Conservation (phyloP, 2,329 filamentous ascomycete species). For the Fusarium mangiferae region DNA sequence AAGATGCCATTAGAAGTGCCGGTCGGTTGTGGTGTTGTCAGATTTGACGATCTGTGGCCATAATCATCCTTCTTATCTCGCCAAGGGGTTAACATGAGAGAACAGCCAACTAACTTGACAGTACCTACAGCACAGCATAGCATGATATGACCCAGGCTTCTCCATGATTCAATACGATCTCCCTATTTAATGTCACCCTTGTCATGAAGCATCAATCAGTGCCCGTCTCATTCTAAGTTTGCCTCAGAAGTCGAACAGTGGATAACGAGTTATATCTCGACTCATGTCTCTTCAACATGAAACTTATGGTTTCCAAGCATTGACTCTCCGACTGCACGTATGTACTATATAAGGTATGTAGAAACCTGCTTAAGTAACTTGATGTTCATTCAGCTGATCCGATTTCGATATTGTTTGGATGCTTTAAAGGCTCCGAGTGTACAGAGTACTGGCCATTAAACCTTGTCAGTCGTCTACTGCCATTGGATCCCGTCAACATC, state of each 20-base stretch:
- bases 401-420: neutral
- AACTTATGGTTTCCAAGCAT: neutral
- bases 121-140: neutral
- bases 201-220: constrained; percentile 8
- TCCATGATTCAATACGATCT: neutral
- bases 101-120: neutral
- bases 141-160: neutral
- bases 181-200: constrained; percentile 8
- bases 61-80: constrained; percentile 1
- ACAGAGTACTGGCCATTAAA: neutral
- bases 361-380: neutral
- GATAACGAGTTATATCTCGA: constrained; percentile 25
- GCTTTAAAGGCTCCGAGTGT: neutral
- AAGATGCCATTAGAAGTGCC: neutral
- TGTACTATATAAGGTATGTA: neutral
- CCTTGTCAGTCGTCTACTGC: constrained; percentile 8
- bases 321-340: neutral
- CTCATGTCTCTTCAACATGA: constrained; percentile 13
- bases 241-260: constrained; percentile 13
- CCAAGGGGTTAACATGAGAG: neutral
- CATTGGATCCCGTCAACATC: constrained; percentile 3
- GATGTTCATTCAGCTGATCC: neutral
- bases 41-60: neutral
- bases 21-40: neutral
- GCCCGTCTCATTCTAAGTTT: constrained; percentile 21